Base-by-base conservation (phyloP, 2,329 filamentous ascomycete species). In the Pseudopyricularia javanii region DNA sequence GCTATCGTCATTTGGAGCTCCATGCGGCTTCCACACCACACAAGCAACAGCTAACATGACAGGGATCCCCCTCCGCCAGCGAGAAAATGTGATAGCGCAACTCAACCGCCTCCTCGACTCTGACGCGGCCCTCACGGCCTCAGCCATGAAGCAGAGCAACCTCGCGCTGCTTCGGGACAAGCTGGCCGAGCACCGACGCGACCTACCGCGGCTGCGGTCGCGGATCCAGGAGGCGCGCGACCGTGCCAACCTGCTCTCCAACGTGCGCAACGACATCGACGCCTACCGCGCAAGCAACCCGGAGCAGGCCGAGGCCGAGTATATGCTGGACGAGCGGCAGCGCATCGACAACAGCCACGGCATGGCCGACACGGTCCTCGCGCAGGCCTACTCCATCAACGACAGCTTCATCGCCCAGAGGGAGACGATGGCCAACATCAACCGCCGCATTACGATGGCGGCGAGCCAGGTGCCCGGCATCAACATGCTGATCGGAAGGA, bases 81-180 rank as follows among this genome's bases (percentile, higher is more conserved):
- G 93, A 64, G 89, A 95, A 65, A 74, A 77, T 47, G 80, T 93
- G 52, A 83, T 97, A 64, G 72, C 76, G 55, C 89, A 96, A 69
- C 85, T 98, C 54, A 75, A 83, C 59, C 88, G 91, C 54, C 83
- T 96, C 52, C 86, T 97, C 60, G 91, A 97, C 72, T 95, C 91
- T 54, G 91, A 97, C 76, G 82, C 90, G 22, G 78, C 84, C 53
- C 80, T 94, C 55, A 89, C 87, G 50, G 85, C 90, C 47, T 97
- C 91, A 35, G 90, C 91, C 53, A 79, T 95, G n/a, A 97, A 97
- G 71, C 91, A 95, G 64, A 95, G 91, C 73, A 96, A 97, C 66
- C 83, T 98, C 35, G 79, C 88, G 55, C 85, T 95, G 30, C 88
- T 97, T 61, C 87, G 88, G 59, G 91, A 95, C 72, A 86, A 96